Conservation (phyloP, 257 asterid species). For the Paraleonurus japonicus region DNA sequence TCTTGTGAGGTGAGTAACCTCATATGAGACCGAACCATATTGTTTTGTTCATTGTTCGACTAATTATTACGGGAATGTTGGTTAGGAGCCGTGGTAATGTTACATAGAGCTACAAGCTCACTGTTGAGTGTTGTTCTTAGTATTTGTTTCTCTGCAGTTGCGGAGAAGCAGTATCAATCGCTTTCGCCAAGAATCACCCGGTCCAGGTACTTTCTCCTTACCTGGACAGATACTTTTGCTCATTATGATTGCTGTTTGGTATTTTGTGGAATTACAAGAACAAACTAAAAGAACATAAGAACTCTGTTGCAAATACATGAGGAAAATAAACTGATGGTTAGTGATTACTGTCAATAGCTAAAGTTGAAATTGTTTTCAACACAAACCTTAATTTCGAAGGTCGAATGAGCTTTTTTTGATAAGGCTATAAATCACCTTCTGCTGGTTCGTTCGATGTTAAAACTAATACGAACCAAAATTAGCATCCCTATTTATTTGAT, state of each 20-base stretch:
- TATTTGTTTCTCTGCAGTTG: constrained; percentile 27
- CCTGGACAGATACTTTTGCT: background rate
- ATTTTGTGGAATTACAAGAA: too few relatives aligned
- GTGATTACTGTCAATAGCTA: background rate
- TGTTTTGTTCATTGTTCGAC: background rate
- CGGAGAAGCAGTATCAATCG: constrained; percentile 61
- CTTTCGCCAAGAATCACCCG: constrained; percentile 45
- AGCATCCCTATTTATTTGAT: background rate
- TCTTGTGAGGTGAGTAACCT: too few relatives aligned
- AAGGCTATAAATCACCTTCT: background rate
- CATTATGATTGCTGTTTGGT: background rate
- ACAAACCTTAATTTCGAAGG: background rate
- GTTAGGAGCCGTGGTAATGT: background rate
- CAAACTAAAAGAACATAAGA: background rate
- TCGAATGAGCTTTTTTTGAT: background rate
- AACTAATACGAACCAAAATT: background rate
- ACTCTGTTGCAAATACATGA: background rate
- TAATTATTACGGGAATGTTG: background rate
- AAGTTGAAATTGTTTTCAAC: background rate
- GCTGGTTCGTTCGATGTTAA: background rate
- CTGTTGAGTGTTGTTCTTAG: background rate
- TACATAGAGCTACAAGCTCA: background rate
- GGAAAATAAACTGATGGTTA: background rate
- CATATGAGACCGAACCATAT: too few relatives aligned
- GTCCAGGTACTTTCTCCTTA: constrained; percentile 44